Evolutionary conservation across 257 asterid species (phyloP), one percentile per base, ranked within the genome.

Genomic region (Handroanthus guayacan): DNA sequence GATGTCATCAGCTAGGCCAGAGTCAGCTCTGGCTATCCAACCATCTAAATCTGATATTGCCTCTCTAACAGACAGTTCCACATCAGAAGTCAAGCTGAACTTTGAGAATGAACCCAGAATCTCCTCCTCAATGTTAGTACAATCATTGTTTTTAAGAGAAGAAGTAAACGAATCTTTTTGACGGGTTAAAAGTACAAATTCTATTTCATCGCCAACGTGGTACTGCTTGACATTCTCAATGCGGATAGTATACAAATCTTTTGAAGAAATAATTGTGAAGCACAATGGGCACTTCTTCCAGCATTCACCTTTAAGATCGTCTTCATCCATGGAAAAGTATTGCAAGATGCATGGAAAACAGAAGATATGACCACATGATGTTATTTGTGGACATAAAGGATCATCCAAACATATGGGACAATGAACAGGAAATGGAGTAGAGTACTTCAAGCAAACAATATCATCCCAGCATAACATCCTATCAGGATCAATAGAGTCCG

Each of bases 361-460:
- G 86, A 89, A 95, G 83, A 95, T 92, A 80, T 95, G 99, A 79
- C 99, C 99, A 45, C 99, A 95, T 9, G 96, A 83, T 56, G 99
- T 95, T 86, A 92, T 92, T 84, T 95, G 99, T 9, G 98, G 98
- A 82, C 97, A 95, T 34, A 92, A 75, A 39, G 97, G 99, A 75
- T 84, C 81, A 67, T 93, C 98, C 87, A 95, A 81, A 77, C 99
- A 95, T 84, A 95, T 91, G 71, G 99, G 99, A 76, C 99, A 95
- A 68, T 87, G 94, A 60, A 91, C 94, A 55, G 84, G 90, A 72
- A 83, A 79, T 9, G 97, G 92, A 70, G 91, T 79, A 60, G 89
- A 76, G 78, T 91, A 91, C 87, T 91, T 95, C 84, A 95, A 87
- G 89, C 94, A 92, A 72, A 95, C 81, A 63, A 95, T 87, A 83